phyloP scores from a whole-genome alignment of 2,329 filamentous ascomycete species.

The Didymella keratinophila region DNA sequence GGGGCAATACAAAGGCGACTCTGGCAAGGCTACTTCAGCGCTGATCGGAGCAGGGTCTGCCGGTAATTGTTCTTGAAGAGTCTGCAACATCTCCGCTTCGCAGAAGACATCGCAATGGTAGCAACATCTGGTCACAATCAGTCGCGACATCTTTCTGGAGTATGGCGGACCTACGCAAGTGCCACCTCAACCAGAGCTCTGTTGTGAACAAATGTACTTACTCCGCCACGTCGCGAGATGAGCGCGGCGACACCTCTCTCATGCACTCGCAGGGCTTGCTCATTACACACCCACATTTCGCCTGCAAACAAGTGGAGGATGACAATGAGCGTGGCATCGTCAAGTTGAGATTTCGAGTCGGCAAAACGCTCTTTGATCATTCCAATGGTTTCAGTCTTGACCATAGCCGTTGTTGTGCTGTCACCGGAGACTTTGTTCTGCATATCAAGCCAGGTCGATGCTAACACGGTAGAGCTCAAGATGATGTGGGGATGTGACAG shows the following conservation, averaged over 20 bases:
- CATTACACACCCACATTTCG: slow-evolving; percentile 44
- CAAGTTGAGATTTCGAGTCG: slow-evolving; percentile 14
- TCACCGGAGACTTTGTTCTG: slow-evolving; percentile 30
- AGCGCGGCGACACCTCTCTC: slow-evolving; percentile 35
- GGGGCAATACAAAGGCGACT: slow-evolving; percentile 47
- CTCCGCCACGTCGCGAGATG: slow-evolving; percentile 35
- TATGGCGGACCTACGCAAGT: slow-evolving; percentile 31
- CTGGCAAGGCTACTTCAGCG: slow-evolving; percentile 29
- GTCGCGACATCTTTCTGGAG: neutral
- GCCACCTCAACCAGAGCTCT: slow-evolving; percentile 30
- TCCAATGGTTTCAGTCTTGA: slow-evolving; percentile 38
- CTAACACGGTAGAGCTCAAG: slow-evolving; percentile 35
- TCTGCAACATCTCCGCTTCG: slow-evolving; percentile 31
- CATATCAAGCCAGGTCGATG: slow-evolving; percentile 44
- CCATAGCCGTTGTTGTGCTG: slow-evolving; percentile 34
- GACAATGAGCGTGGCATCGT: slow-evolving; percentile 40
- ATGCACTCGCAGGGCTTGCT: slow-evolving; percentile 36
- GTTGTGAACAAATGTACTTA: slow-evolving; percentile 24
- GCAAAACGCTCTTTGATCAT: slow-evolving; percentile 39
- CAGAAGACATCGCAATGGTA: slow-evolving; percentile 41
- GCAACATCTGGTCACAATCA: slow-evolving; percentile 31
- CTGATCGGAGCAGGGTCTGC: slow-evolving; percentile 3
- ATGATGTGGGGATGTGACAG: slow-evolving; percentile 37
- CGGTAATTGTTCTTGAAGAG: slow-evolving; percentile 29
- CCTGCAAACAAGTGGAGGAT: slow-evolving; percentile 43